Evolutionary conservation across 2,329 filamentous ascomycete genomes (phyloP).

Genomic region (Aspergillus tubingensis): DNA sequence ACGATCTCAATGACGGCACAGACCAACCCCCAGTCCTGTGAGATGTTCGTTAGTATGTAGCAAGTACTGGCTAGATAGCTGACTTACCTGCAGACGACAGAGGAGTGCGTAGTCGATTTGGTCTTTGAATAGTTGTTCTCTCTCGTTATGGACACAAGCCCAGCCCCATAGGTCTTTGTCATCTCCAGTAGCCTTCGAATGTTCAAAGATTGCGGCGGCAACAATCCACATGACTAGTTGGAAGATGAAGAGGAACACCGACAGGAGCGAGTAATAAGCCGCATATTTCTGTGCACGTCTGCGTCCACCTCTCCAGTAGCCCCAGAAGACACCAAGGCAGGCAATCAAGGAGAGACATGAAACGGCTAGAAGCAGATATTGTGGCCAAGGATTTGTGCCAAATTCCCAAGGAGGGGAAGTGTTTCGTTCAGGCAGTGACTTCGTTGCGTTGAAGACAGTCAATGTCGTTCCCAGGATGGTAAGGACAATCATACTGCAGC

Average conservation of each 20-base stretch:
- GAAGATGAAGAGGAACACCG: slow-evolving; percentile 89
- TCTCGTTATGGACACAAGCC: slow-evolving; percentile 89
- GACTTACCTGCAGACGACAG: slow-evolving; percentile 77
- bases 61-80: slow-evolving; percentile 2
- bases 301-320: slow-evolving; percentile 88
- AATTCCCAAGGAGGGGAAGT: slow-evolving; percentile 81
- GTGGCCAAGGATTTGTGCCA: slow-evolving; percentile 82
- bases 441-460: slow-evolving; percentile 88
- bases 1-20: slow-evolving; percentile 98
- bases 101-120: slow-evolving; percentile 87
- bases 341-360: slow-evolving; percentile 77
- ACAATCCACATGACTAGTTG: slow-evolving; percentile 90
- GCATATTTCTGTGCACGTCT: slow-evolving; percentile 85
- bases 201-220: slow-evolving; percentile 80
- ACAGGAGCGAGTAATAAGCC: slow-evolving; percentile 93
- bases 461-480: slow-evolving; percentile 87
- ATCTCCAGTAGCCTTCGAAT: slow-evolving; percentile 68
- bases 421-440: slow-evolving; percentile 71
- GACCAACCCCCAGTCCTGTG: slow-evolving; percentile 87
- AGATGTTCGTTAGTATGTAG: slow-evolving; percentile 28
- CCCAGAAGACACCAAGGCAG: slow-evolving; percentile 77
- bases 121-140: slow-evolving; percentile 72
- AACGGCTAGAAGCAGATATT: slow-evolving; percentile 77
- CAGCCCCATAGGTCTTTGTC: slow-evolving; percentile 97
- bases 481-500: slow-evolving; percentile 92